Evolutionary conservation across 1,284 basidiomycete genomes (phyloP).

Genomic region (Apiotrichum veenhuisii): DNA sequence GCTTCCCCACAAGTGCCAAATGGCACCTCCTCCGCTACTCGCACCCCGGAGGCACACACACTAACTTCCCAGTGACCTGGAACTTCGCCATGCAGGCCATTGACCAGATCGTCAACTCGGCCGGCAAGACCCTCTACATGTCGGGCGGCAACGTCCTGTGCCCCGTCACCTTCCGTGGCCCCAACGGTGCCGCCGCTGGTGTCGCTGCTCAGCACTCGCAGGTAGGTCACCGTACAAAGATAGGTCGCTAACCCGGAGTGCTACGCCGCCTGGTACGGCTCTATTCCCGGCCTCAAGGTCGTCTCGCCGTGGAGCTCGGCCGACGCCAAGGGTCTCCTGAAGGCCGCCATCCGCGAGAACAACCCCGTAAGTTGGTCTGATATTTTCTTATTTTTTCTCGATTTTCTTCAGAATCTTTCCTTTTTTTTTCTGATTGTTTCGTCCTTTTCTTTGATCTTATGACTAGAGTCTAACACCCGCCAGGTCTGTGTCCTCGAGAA

Average conservation of each 20-base stretch:
- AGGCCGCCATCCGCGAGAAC: conserved; percentile 95
- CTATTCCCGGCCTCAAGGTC: conserved; percentile 94
- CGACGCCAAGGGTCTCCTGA: conserved; percentile 96
- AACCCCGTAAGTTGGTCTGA: conserved; percentile 64
- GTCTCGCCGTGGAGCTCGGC: conserved; percentile 95
- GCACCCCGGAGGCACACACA: no score
- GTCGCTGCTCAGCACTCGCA: conserved; percentile 82
- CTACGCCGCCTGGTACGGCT: conserved; percentile 91
- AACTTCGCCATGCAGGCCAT: conserved; percentile 66
- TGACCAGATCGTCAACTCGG: conserved; percentile 99
- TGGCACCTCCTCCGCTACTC: no score
- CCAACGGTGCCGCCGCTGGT: conserved; percentile 96
- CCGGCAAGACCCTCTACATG: conserved; percentile 99
- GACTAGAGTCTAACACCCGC: no score
- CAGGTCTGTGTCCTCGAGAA: conserved; percentile 95
- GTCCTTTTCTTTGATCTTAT: no score
- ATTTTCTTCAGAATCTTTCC: no score
- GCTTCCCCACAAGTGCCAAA: no score
- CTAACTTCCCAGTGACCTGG: conserved; percentile 42
- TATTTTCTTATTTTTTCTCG: no score
- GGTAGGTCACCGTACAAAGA: no score
- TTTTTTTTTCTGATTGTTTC: no score
- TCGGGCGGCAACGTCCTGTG: conserved; percentile 97
- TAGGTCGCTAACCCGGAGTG: conserved; percentile 66
- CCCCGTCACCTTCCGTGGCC: conserved; percentile 98